A percentile compares a stretch with the other conserved stretches of the same genome.
Evolutionary conservation across 2,329 filamentous ascomycete species (phyloP).

Genomic region (Pyrenophora seminiperda): DNA sequence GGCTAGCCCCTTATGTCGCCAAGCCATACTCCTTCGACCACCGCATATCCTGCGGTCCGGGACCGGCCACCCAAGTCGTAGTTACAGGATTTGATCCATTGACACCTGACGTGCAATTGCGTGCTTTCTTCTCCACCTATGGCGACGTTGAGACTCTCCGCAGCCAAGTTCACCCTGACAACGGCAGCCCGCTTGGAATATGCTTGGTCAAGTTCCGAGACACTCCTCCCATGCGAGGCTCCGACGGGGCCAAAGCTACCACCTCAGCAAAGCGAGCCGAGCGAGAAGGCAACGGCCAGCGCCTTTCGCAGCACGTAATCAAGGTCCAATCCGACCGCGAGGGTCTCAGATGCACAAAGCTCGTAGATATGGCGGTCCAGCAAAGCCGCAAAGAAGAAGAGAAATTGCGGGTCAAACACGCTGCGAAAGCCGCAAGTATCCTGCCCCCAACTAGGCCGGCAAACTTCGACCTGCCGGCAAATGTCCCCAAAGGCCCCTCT

Average conservation of each 20-base stretch:
- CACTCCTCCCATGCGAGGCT: constrained; percentile 58
- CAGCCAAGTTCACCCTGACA: constrained; percentile 94
- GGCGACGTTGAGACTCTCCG: constrained; percentile 89
- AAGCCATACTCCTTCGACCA: constrained; percentile 82
- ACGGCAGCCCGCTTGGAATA: constrained; percentile 91
- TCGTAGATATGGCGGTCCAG: constrained; percentile 76
- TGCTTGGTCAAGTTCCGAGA: constrained; percentile 91
- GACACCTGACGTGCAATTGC: constrained; percentile 76
- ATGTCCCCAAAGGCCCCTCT: constrained; percentile 84
- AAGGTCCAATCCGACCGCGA: constrained; percentile 89
- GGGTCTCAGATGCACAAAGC: constrained; percentile 77
- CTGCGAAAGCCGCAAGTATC: constrained; percentile 30
- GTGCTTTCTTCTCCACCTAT: constrained; percentile 76
- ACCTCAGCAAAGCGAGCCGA: constrained; percentile 83
- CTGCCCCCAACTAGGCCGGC: constrained; percentile 30
- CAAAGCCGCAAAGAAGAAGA: constrained; percentile 68
- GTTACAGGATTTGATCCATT: constrained; percentile 97
- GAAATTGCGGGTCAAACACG: constrained; percentile 47
- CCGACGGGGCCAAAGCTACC: constrained; percentile 66
- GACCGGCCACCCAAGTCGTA: constrained; percentile 86
- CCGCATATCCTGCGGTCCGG: constrained; percentile 82
- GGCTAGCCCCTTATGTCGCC: constrained; percentile 76
- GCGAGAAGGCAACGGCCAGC: constrained; percentile 74
- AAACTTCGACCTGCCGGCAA: constrained; percentile 69
- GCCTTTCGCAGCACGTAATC: constrained; percentile 77